A percentile compares a stretch with the other conserved stretches of the same genome.
Conservation (phyloP, 305 asterid species). For the Fraxinus ornus region DNA sequence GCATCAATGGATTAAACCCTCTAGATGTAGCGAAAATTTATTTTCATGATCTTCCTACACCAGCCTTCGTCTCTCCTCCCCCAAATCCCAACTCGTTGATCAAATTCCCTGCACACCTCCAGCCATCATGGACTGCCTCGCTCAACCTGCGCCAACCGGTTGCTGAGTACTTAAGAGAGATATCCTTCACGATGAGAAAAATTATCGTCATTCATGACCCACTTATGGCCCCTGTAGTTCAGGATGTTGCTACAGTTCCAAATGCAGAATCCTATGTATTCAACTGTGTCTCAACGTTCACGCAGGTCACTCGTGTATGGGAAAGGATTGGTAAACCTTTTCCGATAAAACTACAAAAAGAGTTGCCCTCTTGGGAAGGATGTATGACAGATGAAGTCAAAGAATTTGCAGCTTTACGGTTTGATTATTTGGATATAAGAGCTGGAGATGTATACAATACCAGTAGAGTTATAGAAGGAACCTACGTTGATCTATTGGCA, state of each 20-base stretch:
- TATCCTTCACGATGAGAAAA: background rate
- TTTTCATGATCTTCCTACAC: background rate
- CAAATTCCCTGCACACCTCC: background rate
- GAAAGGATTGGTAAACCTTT: constrained; percentile 4
- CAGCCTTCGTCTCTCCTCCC: background rate
- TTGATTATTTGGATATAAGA: background rate
- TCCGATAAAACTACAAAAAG: background rate
- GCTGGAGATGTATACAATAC: constrained; percentile 27
- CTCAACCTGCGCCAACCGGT: constrained; percentile 17
- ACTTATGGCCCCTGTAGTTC: constrained; percentile 25
- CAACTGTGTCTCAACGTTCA: constrained; percentile 25
- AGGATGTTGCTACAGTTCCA: constrained; percentile 18
- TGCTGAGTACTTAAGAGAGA: background rate
- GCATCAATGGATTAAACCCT: constrained; percentile 18
- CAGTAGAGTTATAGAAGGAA: constrained; percentile 24
- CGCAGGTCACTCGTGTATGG: background rate
- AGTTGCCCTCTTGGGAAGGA: constrained; percentile 9
- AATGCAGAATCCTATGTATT: constrained; percentile 31
- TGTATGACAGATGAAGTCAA: constrained; percentile 4
- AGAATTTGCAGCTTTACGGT: constrained; percentile 3
- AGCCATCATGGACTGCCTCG: background rate
- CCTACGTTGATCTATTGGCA: constrained; percentile 22
- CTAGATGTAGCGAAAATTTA: background rate
- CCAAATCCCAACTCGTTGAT: background rate
- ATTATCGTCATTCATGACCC: constrained; percentile 27